A percentile compares a stretch with the other conserved stretches of the same genome.
Conservation (phyloP, 495 filamentous ascomycete species). For the Trichoderma virens region DNA sequence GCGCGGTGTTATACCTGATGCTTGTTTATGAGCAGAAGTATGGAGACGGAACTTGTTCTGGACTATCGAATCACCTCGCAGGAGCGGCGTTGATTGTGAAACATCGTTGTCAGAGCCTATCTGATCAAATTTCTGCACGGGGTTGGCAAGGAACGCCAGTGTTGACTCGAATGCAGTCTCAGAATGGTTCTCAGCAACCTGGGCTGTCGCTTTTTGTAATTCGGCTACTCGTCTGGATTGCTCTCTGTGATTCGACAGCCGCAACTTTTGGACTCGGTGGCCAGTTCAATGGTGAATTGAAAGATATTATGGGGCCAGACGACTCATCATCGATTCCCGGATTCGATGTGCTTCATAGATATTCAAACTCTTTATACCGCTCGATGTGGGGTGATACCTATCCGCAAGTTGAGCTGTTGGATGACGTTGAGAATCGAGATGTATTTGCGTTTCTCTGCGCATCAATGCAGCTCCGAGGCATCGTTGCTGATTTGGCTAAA, state of each 20-base stretch:
- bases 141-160: not conserved
- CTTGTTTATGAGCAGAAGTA: conserved; percentile 1
- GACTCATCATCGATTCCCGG: not conserved
- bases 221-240: not conserved
- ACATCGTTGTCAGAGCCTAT: not conserved
- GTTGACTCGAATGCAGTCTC: not conserved
- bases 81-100: not conserved
- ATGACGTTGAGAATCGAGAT: conserved; percentile 3
- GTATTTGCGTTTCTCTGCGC: not conserved
- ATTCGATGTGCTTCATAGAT: not conserved
- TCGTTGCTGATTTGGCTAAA: not conserved
- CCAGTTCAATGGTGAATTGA: not conserved
- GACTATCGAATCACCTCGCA: not conserved
- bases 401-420: not conserved
- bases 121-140: not conserved
- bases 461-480: not conserved
- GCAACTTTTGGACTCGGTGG: not conserved
- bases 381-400: not conserved
- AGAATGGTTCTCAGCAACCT: not conserved
- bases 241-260: not conserved
- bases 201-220: not conserved
- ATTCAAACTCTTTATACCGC: not conserved
- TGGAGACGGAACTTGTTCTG: not conserved
- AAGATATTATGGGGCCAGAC: not conserved
- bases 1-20: not conserved